Base-by-base conservation (phyloP, 1,284 basidiomycete species). In the Pseudozyma sp. region DNA sequence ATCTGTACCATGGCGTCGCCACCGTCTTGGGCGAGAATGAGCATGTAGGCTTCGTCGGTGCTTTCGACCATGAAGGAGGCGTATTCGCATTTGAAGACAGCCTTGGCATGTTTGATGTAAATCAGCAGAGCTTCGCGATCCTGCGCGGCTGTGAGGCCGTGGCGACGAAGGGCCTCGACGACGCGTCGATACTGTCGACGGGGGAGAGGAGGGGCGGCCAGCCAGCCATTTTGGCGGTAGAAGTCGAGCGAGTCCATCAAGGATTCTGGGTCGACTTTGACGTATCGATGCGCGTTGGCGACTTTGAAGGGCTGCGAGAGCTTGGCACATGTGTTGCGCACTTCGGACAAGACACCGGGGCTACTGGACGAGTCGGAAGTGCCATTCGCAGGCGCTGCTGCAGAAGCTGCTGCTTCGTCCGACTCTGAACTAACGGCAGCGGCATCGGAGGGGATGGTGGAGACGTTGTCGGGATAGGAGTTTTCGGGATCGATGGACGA, bases 31-130 rank as follows among this genome's bases (percentile, higher is more conserved):
- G 69, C 65, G n/a, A 77, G 51, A 50, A 79, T 68, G 57, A 65
- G 58, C 59, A 76, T 73, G 31, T 60, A 54, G 6, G 65, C 45
- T 5, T 68, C 62, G 43, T 70, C 55, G 16, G 68, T 31, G 42
- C 68, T 58, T 29, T 67, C 68, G 35, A 76, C 60, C 60, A 68
- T 68, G 42, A 76, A 66, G 24, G 74, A 73, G 50, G 68, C 69
- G 48, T 72, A 76, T 24, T 66, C 55, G 48, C 61, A 61, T 45
- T 59, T 66, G 69, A 76, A 76, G 19, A 76, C 74, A 40, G 69
- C 69, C 37, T 63, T 67, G 24, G 69, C 64, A 29, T 72, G 69
- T 45, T 54, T 58, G 46, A 64, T 45, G 56, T 72, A 72, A 49
- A 72, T 59, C 4, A 59, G 42, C 13, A 72, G 56, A 7, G 56